phyloP scores from a whole-genome alignment of 2,329 filamentous ascomycete species.

The Pyrenochaeta sp. region DNA sequence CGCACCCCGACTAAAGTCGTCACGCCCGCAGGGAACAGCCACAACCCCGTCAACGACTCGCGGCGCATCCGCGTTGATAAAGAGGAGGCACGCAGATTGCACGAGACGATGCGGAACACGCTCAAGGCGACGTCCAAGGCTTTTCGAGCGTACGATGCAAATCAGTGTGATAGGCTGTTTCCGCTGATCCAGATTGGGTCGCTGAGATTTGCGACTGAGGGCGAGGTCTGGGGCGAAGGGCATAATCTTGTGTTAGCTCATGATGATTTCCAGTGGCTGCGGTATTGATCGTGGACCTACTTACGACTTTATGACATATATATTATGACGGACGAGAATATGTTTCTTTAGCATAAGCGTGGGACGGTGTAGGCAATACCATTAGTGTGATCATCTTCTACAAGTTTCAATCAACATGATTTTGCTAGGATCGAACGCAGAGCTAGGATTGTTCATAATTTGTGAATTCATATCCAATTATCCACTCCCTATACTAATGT shows the following conservation, averaged over 20 bases:
- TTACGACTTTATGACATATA: not conserved
- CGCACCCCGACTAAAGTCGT: conserved; percentile 36
- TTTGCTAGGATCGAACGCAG: no score
- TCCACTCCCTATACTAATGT: no score
- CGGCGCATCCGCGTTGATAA: conserved; percentile 28
- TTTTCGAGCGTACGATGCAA: conserved; percentile 35
- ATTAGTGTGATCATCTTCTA: no score
- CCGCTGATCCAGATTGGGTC: conserved; percentile 39
- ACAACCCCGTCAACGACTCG: conserved; percentile 19
- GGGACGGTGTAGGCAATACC: no score
- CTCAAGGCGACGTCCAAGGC: conserved; percentile 33
- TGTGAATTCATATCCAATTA: no score
- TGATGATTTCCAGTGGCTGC: conserved; percentile 39
- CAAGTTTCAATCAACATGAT: no score
- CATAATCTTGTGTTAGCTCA: conserved; percentile 39
- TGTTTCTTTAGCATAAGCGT: no score
- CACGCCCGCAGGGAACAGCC: conserved; percentile 10
- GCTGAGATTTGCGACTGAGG: conserved; percentile 36
- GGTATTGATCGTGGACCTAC: conserved; percentile 19
- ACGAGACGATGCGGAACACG: conserved; percentile 35
- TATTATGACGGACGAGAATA: not conserved
- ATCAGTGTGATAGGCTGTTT: conserved; percentile 29
- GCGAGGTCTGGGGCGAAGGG: conserved; percentile 35
- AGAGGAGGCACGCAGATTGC: conserved; percentile 26
- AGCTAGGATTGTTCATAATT: no score